Evolutionary conservation across 2,329 filamentous ascomycete genomes (phyloP), one percentile per base, ranked within the genome.

Genomic region (Mariannaea sp.): DNA sequence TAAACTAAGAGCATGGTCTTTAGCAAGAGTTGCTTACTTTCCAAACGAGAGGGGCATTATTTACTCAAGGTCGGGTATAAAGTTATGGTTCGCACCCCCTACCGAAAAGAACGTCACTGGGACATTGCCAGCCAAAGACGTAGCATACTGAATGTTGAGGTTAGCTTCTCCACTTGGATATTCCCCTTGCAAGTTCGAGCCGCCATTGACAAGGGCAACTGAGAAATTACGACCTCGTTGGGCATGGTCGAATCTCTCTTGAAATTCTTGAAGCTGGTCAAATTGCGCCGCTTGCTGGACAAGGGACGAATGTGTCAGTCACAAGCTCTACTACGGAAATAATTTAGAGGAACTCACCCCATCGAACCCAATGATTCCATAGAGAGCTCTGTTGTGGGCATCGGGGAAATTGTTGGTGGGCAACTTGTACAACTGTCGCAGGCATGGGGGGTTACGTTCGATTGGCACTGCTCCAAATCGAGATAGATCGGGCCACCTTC

Each of bases 321-420:
- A 16, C 16, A 3, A 20, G 2, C 8, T 12, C 8, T 5, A 10
- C 5, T 4, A 12, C 5, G 13, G 3, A 4, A 38, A 3, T 3
- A 13, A 3, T 20, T 5, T 26, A 22, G 19, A 9, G 8, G 14
- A 1, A 56, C 65, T 58, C 60, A 74, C 75, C 30, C 71, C 67
- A 0, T 72, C 60, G 55, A 79, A 81, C 4, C 76, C 77, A 16
- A 61, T 61, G 14, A 90, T 84, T n/a, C 86, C 87, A 44, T 86
- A 82, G 53, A 79, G 81, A 51, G 87, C 86, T 0, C 73, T 87
- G 19, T 77, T 83, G 63, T 76, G 82, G 9, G 85, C 80, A 17
- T 70, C 84, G 7, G 80, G 73, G 7, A 87, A 84, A 22, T 72
- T 68, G 7, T 67, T 54, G 13, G 35, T 24, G 20, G 68, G 68